Conservation (phyloP, 768 basidiomycete species). For the Glaciozyma antarctica region DNA sequence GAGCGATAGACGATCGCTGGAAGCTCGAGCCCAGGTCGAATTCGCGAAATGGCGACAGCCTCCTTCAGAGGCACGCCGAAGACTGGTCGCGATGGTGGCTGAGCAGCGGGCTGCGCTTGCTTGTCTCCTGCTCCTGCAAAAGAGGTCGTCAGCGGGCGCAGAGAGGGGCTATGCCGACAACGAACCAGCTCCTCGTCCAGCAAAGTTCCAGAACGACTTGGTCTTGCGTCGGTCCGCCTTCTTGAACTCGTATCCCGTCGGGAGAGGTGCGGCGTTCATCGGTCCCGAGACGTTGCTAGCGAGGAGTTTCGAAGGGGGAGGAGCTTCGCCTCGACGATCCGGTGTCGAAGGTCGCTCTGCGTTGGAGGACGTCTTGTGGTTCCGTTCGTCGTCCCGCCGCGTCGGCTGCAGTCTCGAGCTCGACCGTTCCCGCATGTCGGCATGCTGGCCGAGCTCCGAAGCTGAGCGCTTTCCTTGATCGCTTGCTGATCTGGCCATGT, state of each 20-base stretch:
- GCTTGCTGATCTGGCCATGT: neutral
- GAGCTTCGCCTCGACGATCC: conserved; percentile 1
- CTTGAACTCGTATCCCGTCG: conserved; percentile 84
- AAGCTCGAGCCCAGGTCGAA: conserved; percentile 56
- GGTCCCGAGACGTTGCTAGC: conserved; percentile 73
- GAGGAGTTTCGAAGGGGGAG: neutral
- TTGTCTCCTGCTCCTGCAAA: conserved; percentile 4
- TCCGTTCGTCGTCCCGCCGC: neutral
- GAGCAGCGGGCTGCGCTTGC: neutral
- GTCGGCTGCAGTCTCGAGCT: neutral
- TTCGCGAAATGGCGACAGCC: conserved; percentile 75
- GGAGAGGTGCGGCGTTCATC: conserved; percentile 71
- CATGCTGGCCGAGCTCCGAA: neutral
- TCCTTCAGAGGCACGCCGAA: conserved; percentile 84
- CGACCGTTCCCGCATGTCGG: neutral
- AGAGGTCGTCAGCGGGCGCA: neutral
- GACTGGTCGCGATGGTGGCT: conserved; percentile 56
- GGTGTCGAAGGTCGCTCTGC: conserved; percentile 5
- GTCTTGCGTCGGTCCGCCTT: conserved; percentile 73
- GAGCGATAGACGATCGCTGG: conserved; percentile 92
- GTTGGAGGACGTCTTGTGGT: neutral
- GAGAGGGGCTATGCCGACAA: neutral
- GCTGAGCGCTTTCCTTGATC: neutral
- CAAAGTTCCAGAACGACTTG: conserved; percentile 93
- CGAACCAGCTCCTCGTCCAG: conserved; percentile 43